Evolutionary conservation across 768 basidiomycete genomes (phyloP), one percentile per base, ranked within the genome.

Genomic region (Tremella mesenterica): DNA sequence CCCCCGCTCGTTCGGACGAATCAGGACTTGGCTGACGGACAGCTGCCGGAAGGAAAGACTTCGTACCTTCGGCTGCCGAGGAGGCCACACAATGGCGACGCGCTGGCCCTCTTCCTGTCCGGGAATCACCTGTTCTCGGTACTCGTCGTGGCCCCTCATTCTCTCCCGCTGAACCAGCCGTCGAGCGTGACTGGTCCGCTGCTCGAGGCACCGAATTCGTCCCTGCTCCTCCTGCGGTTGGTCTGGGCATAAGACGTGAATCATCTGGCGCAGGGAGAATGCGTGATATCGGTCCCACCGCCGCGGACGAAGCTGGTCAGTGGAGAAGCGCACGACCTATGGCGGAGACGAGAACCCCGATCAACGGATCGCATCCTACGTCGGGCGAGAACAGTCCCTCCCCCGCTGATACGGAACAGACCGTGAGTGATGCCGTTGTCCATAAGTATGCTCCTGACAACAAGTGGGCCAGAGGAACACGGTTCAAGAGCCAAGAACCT

Each of bases 31-130:
- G 57, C 56, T 75, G 73, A 44, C 47, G n/a, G 36, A 38, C 49
- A 55, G 62, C 57, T n/a, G n/a, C 58, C 28, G 41, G 52, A 23
- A 52, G 64, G 49, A 54, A 64, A 39, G 61, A 65, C 25, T 72
- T 75, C 29, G 83, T 83, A 43, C 62, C 63, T 18, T 88, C 90
- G 7, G 85, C 83, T 50, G 75, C 84, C 14, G 92, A 92, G 71
- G 89, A 89, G 58, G 82, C 86, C 45, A 82, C 77, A 18, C 83
- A 81, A 41, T 95, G 91, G 91, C 78, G 91, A 52, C 82, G 91
- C 53, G 84, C 88, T 14, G 88, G 85, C 0, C 92, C 91, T 44
- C 79, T 90, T 21, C 85, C 88, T 14, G 30, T 61, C 20, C 58
- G 68, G 25, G 58, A 57, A 4, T 47, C 55, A 14, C 59, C 61